Base-by-base conservation (phyloP, 495 filamentous ascomycete species). In the Endocarpon pusillum region DNA sequence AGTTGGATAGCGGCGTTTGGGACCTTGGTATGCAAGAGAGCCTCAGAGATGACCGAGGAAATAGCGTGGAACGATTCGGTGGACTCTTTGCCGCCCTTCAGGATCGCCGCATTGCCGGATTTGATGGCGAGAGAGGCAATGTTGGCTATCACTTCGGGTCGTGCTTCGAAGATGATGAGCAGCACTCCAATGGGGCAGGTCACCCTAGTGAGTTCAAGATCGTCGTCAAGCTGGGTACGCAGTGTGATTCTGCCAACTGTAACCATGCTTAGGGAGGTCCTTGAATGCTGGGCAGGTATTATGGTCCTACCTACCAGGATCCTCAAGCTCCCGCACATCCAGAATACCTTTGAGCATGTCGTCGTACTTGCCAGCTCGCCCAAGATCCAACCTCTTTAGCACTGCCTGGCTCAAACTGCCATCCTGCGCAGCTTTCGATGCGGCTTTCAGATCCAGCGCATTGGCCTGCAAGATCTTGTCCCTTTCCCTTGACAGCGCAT, bases 141-240 rank as follows among this genome's bases (percentile, higher is more conserved):
- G 48, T 99, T 99, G 27, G 91, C 89, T 52, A 99, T 99, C 36
- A 99, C 91, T 52, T 99, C 89, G 6, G 89, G 89, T 19, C 89
- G 79, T 16, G 91, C 91, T 57, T 97, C 89, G 47, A 97, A 97
- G 39, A 97, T 96, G 43, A 96, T 92, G 32, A 97, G 64, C 17
- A 99, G 69, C 15, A 94, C 86, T 31, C 89, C 89, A 42, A 99
- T 96, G 1, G 89, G 89, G 47, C 82, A 94, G 19, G 81, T 80
- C 16, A 92, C 73, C 46, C 83, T 73, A 48, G 92, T 78, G 24
- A 96, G 67, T 19, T 72, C 67, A 27, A 99, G 66, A 18, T 73
- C 81, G 43, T 93, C 79, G 53, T 96, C 89, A n/a, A 99, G 66
- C 17, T 71, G 68, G 22, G 84, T 99, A 36, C 75, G 73, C 38